Conservation (phyloP, 2,329 filamentous ascomycete species). For the Calonectria montana region DNA sequence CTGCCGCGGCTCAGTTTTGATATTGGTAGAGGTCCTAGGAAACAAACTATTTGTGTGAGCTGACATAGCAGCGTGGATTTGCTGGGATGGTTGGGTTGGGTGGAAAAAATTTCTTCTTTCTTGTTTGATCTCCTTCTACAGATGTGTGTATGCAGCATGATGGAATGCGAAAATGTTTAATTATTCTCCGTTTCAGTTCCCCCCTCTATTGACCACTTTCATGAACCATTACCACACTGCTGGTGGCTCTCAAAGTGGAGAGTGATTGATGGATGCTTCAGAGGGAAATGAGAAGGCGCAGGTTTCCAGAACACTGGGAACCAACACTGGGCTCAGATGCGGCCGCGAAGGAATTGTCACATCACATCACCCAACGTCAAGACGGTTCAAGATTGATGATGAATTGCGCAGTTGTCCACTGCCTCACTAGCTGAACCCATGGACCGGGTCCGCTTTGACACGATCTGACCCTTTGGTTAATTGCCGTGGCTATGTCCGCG, state of each 20-base stretch:
- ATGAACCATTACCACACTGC: background rate
- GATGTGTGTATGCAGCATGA: conserved; percentile 36
- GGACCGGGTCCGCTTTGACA: background rate
- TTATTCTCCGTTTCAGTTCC: conserved; percentile 11
- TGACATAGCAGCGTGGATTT: conserved; percentile 23
- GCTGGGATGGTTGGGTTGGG: conserved; percentile 15
- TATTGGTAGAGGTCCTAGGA: conserved; percentile 8
- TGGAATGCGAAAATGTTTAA: conserved; percentile 37
- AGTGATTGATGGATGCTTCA: background rate
- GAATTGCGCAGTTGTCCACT: background rate
- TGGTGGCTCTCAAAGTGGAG: background rate
- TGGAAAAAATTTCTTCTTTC: conserved; percentile 20
- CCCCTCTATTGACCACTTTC: background rate
- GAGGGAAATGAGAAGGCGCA: conserved; percentile 14
- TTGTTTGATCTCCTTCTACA: conserved; percentile 22
- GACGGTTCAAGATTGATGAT: background rate
- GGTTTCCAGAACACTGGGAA: background rate
- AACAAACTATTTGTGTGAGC: conserved; percentile 7
- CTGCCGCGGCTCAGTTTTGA: background rate
- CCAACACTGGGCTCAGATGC: background rate
- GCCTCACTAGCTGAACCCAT: conserved; percentile 1
- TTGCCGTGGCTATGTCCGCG: conserved; percentile 8
- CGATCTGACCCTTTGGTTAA: background rate
- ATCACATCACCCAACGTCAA: no score
- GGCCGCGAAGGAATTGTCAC: background rate